Base-by-base conservation (phyloP, 2,329 filamentous ascomycete genomes). In the Nemania serpens region DNA sequence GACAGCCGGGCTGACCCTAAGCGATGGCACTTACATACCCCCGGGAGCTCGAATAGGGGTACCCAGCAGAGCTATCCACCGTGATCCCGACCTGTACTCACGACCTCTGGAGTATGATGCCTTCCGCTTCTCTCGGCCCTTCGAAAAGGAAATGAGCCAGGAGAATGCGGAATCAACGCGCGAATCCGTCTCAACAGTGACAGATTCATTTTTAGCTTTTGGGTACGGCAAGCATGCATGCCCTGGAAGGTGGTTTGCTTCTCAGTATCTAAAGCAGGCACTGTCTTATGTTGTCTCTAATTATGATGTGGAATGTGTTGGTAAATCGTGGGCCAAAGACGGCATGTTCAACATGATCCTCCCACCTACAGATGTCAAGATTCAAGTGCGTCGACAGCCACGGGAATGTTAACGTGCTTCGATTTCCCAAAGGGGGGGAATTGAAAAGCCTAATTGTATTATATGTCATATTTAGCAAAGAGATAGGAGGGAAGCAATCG, bases 221-320 rank as follows among this genome's bases (percentile, higher is more conserved):
- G 63, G 63, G 1, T 67, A 65, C 50, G 65, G 63, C 4, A 62
- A 41, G 29, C 56, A 67, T 45, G 59, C 63, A 5, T 67, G 65
- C 20, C 59, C 65, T 1, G 63, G 61, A 7, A 49, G 65, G 15
- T 67, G 59, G 58, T 63, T 55, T 34, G 59, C 57, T 1, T 42
- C 49, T 3, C 61, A 64, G 50, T 55, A 43, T 15, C 34, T 67
- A 29, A 66, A 65, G 51, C 62, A 65, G 33, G 43, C 58, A 5
- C 34, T 67, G 5, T 55, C 58, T 3, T 48, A 67, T 33, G 48
- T 22, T 4, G 7, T 43, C n/a, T 22, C 18, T 6, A 43, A 43
- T n/a, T 43, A 43, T 13, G 41, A 43, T 43, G 18, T 43, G n/a
- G n/a, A n/a, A n/a, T n/a, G n/a, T n/a, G n/a, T n/a, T n/a, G n/a